Percentiles rank a stretch among this genome's conserved stretches.
Conservation (phyloP, 2,329 filamentous ascomycete species). For the Ceratocystis lukuohia region DNA sequence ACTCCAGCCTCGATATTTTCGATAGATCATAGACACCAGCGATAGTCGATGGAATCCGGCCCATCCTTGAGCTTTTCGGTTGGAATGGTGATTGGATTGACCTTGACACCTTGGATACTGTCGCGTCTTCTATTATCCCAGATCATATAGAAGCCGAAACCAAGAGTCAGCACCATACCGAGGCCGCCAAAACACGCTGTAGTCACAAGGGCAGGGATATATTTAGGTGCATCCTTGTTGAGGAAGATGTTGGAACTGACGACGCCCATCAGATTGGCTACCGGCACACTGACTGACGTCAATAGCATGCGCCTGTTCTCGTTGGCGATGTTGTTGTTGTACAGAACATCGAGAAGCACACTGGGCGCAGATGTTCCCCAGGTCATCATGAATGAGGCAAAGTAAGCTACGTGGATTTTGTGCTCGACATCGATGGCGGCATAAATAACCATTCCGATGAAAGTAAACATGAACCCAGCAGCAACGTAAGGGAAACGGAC, state of each 20-base stretch:
- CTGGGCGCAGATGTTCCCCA: slow-evolving; percentile 66
- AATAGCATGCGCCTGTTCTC: slow-evolving; percentile 58
- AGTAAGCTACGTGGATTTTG: slow-evolving; percentile 56
- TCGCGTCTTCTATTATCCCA: slow-evolving; percentile 41
- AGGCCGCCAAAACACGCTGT: slow-evolving; percentile 51
- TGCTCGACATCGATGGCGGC: slow-evolving; percentile 51
- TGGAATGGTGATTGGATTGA: slow-evolving; percentile 35
- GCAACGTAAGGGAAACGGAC: slow-evolving; percentile 62
- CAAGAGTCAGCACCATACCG: slow-evolving; percentile 41
- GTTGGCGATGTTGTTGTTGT: slow-evolving; percentile 72
- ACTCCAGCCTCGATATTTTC: slow-evolving; percentile 34
- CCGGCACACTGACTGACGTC: slow-evolving; percentile 58
- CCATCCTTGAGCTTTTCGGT: slow-evolving; percentile 38
- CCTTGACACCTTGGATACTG: slow-evolving; percentile 36
- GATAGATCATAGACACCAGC: slow-evolving; percentile 39
- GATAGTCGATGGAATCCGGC: slow-evolving; percentile 34
- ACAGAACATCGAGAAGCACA: slow-evolving; percentile 52
- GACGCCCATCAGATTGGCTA: slow-evolving; percentile 65
- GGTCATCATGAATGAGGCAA: slow-evolving; percentile 69
- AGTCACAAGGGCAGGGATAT: slow-evolving; percentile 50
- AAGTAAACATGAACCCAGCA: slow-evolving; percentile 59
- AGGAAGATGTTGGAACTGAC: slow-evolving; percentile 57
- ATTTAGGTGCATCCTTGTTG: slow-evolving; percentile 50
- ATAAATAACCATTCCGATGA: slow-evolving; percentile 67
- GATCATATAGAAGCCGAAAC: slow-evolving; percentile 49